Conservation (phyloP, 768 basidiomycete genomes). For the Tulasnella sp. region DNA sequence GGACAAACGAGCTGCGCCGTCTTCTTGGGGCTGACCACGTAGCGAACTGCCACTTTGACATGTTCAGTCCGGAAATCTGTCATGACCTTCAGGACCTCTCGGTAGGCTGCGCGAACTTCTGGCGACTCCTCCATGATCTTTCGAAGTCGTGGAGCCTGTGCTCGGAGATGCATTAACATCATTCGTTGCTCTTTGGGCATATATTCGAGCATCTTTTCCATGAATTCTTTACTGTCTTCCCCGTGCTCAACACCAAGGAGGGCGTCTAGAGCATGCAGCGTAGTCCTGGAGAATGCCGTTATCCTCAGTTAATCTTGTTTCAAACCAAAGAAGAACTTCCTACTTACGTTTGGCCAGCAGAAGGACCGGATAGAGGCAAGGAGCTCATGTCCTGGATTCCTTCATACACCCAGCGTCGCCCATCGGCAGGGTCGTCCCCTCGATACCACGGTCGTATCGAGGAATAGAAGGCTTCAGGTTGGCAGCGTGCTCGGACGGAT, state of each 20-base stretch:
- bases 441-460: constrained; percentile 86
- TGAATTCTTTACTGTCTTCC: constrained; percentile 35
- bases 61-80: constrained; percentile 14
- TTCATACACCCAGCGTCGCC: constrained; percentile 16
- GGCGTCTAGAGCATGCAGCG: constrained; percentile 68
- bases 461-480: constrained; percentile 74
- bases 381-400: constrained; percentile 12
- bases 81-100: constrained; percentile 10
- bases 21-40: constrained; percentile 14
- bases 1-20: constrained; percentile 9
- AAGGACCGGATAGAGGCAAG: constrained; percentile 44
- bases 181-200: constrained; percentile 83
- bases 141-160: constrained; percentile 50
- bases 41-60: constrained; percentile 13
- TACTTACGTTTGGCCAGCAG: constrained; percentile 91
- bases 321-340: too few relatives aligned
- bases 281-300: too few relatives aligned
- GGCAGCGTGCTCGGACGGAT: constrained; percentile 52
- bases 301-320: too few relatives aligned
- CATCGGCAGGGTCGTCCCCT: constrained; percentile 44
- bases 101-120: background rate
- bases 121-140: constrained; percentile 31
- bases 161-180: constrained; percentile 53
- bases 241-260: constrained; percentile 54
- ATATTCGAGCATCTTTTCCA: constrained; percentile 80